These are phyloP conservation scores for Ceratobasidium sp. DNA, from an alignment of 1,284 basidiomycete species.

Conservation along the genomic window DNA sequence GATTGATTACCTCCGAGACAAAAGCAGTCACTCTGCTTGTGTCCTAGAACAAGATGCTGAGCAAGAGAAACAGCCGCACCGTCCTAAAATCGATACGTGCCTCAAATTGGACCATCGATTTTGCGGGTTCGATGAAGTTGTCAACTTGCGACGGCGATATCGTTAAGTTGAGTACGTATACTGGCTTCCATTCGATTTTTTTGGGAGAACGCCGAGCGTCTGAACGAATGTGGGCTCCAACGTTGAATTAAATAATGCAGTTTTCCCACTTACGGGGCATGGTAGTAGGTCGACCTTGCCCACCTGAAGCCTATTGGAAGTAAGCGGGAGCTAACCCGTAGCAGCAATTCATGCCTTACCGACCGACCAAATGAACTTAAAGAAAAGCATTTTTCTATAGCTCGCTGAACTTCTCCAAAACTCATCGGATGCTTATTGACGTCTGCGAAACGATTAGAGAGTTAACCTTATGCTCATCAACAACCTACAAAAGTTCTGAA, in stretches of 20 bases:
- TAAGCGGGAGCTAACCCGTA: slow-evolving; percentile 39
- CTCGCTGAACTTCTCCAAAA: slow-evolving; percentile 72
- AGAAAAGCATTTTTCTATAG: slow-evolving; percentile 73
- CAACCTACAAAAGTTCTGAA: slow-evolving; percentile 82
- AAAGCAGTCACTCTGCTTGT: slow-evolving; percentile 53
- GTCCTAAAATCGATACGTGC: slow-evolving; percentile 56
- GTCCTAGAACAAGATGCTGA: slow-evolving; percentile 13
- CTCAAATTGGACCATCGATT: slow-evolving; percentile 72
- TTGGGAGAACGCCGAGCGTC: slow-evolving; percentile 73
- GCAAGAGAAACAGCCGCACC: neutral
- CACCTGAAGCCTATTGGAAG: slow-evolving; percentile 57
- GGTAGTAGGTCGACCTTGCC: neutral
- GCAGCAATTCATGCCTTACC: slow-evolving; percentile 56
- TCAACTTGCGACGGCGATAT: slow-evolving; percentile 75
- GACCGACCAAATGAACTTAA: slow-evolving; percentile 75
- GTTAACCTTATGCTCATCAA: neutral
- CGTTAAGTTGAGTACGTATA: slow-evolving; percentile 81
- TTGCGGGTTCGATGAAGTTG: slow-evolving; percentile 80
- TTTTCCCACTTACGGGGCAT: neutral
- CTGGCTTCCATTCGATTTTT: slow-evolving; percentile 77
- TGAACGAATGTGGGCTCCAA: slow-evolving; percentile 49
- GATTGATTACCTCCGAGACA: slow-evolving; percentile 67
- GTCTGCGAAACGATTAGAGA: slow-evolving; percentile 59
- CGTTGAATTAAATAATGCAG: neutral
- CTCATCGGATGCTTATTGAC: slow-evolving; percentile 83